Percentiles rank a stretch among this genome's conserved stretches.
Evolutionary conservation across 2,329 filamentous ascomycete genomes (phyloP).

Genomic region (Zalaria sp.): DNA sequence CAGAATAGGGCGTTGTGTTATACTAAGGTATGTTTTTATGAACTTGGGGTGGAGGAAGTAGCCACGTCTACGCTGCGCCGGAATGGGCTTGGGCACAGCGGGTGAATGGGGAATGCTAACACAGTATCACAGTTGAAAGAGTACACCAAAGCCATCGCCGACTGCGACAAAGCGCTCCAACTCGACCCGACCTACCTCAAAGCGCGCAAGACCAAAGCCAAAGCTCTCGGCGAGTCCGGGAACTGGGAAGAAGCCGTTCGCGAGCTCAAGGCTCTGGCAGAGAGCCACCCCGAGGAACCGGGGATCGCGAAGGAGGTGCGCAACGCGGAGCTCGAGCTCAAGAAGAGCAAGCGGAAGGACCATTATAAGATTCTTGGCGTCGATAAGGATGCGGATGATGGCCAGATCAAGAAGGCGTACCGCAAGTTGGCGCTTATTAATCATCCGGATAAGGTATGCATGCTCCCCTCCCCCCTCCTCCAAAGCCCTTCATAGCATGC

Average conservation of each 20-base stretch:
- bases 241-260: slow-evolving; percentile 85
- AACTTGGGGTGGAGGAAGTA: background rate
- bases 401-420: slow-evolving; percentile 92
- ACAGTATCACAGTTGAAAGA: slow-evolving; percentile 50
- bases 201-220: slow-evolving; percentile 86
- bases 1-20: slow-evolving; percentile 85
- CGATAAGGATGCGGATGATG: slow-evolving; percentile 69
- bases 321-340: slow-evolving; percentile 83
- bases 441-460: slow-evolving; percentile 67
- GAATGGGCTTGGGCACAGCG: too few relatives aligned
- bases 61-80: too few relatives aligned
- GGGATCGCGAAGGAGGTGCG: slow-evolving; percentile 72
- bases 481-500: background rate
- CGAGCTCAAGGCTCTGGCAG: slow-evolving; percentile 76
- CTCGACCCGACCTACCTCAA: slow-evolving; percentile 79
- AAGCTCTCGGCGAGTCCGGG: slow-evolving; percentile 70
- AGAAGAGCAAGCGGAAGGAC: slow-evolving; percentile 95
- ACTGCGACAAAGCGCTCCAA: slow-evolving; percentile 72
- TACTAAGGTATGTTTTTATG: slow-evolving; percentile 35
- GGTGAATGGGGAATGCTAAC: background rate
- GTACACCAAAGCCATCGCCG: slow-evolving; percentile 64
- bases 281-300: slow-evolving; percentile 69
- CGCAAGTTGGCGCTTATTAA: slow-evolving; percentile 85
- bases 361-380: slow-evolving; percentile 96
- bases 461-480: background rate